Conservation (phyloP, 305 asterid species). For the Petunia hybrid region DNA sequence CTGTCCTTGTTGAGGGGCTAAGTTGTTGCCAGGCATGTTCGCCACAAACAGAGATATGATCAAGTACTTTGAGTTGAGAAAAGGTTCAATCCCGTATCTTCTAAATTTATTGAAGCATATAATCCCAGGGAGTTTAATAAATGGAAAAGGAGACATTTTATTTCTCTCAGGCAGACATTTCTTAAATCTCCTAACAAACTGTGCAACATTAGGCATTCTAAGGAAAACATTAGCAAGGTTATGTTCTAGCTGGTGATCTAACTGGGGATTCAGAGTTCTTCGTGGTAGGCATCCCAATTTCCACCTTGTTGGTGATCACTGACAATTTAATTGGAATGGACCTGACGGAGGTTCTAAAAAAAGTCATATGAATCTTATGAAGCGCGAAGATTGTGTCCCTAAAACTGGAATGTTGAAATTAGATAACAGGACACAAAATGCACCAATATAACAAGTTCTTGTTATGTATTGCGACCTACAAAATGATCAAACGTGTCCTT, state of each 20-base stretch:
- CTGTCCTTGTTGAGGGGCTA: slow-evolving; percentile 3
- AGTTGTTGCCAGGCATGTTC: slow-evolving; percentile 7
- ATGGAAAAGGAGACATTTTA: slow-evolving; percentile 12
- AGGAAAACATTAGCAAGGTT: slow-evolving; percentile 1
- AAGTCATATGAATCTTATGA: background rate
- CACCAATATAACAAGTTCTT: background rate
- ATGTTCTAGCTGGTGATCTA: background rate
- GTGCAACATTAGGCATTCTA: background rate
- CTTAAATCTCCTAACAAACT: background rate
- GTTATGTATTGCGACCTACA: slow-evolving; percentile 3
- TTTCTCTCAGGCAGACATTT: slow-evolving; percentile 10
- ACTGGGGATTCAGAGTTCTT: too few relatives aligned
- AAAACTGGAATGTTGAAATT: background rate
- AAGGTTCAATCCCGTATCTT: slow-evolving; percentile 9
- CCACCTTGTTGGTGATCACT: background rate
- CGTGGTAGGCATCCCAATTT: too few relatives aligned
- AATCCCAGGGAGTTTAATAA: background rate
- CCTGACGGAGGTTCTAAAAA: slow-evolving; percentile 9
- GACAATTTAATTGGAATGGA: slow-evolving; percentile 16
- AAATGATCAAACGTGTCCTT: slow-evolving; percentile 3
- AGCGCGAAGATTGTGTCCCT: slow-evolving; percentile 6
- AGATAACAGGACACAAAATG: slow-evolving; percentile 3
- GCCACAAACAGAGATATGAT: background rate
- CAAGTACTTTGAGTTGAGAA: background rate
- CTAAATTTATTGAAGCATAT: background rate